These are phyloP conservation scores for Metschnikowia kunwiensis DNA, from an alignment of 805 yeast genomes.

Conservation along the genomic window DNA sequence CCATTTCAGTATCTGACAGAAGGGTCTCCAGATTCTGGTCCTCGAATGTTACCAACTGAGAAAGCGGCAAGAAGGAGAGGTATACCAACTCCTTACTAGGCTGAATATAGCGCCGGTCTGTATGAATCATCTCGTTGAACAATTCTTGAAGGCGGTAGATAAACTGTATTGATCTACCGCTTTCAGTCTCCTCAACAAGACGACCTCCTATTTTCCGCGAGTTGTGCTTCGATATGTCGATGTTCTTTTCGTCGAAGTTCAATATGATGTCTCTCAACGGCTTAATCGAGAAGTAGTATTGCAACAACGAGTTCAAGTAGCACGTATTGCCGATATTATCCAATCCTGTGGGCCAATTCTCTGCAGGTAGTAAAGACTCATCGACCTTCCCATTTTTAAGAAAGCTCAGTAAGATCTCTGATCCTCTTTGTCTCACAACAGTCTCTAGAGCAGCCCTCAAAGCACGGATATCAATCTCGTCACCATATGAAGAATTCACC, in stretches of 20 bases:
- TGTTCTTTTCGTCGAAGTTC: slow-evolving; percentile 43
- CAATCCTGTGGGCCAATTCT: slow-evolving; percentile 85
- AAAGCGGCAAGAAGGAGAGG: slow-evolving; percentile 75
- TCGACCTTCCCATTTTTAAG: slow-evolving; percentile 62
- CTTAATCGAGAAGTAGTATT: slow-evolving; percentile 81
- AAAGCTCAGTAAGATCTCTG: slow-evolving; percentile 54
- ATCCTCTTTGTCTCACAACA: slow-evolving; percentile 53
- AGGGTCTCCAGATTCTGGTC: slow-evolving; percentile 2
- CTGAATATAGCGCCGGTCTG: slow-evolving; percentile 60
- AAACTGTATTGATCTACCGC: slow-evolving; percentile 78
- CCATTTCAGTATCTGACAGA: slow-evolving; percentile 3
- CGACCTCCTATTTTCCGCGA: slow-evolving; percentile 83
- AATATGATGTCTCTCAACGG: slow-evolving; percentile 72
- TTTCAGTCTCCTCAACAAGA: slow-evolving; percentile 71
- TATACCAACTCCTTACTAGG: slow-evolving; percentile 86
- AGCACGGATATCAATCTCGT: slow-evolving; percentile 47
- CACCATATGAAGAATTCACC: slow-evolving; percentile 11
- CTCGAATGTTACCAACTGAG: slow-evolving; percentile 61
- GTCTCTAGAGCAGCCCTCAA: slow-evolving; percentile 56
- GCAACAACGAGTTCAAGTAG: slow-evolving; percentile 76
- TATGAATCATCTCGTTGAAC: slow-evolving; percentile 65
- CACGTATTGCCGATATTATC: slow-evolving; percentile 96
- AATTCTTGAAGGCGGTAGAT: slow-evolving; percentile 67
- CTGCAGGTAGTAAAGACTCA: slow-evolving; percentile 54
- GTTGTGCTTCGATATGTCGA: slow-evolving; percentile 12